Percentiles rank a stretch among this genome's conserved stretches.
phyloP scores from a whole-genome alignment of 2,329 filamentous ascomycete genomes.

The Didymella lethalis region DNA sequence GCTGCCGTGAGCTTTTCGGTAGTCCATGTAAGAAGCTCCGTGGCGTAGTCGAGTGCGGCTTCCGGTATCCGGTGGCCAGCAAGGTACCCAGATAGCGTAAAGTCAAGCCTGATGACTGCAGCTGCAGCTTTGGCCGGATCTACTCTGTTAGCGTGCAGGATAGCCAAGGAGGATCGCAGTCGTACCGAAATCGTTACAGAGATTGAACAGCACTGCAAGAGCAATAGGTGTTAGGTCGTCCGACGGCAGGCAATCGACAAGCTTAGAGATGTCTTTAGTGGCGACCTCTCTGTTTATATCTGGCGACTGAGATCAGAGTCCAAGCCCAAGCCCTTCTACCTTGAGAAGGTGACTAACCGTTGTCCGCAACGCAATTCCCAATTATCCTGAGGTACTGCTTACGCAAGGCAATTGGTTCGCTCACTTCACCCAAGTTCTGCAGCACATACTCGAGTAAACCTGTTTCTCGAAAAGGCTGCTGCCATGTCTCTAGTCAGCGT shows the following conservation, averaged over 20 bases:
- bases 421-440: slow-evolving; percentile 33
- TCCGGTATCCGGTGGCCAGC: slow-evolving; percentile 39
- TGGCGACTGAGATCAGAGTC: slow-evolving; percentile 31
- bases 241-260: slow-evolving; percentile 37
- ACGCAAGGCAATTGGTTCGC: slow-evolving; percentile 28
- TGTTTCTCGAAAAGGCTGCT: slow-evolving; percentile 35
- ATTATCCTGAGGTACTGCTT: slow-evolving; percentile 50
- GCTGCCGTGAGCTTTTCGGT: slow-evolving; percentile 46
- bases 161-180: background rate
- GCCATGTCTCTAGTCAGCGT: slow-evolving; percentile 43
- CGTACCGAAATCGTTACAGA: slow-evolving; percentile 53
- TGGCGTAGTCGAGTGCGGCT: slow-evolving; percentile 45
- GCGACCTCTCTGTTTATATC: slow-evolving; percentile 46
- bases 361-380: slow-evolving; percentile 51
- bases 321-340: background rate
- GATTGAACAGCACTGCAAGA: slow-evolving; percentile 55
- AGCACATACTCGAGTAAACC: slow-evolving; percentile 43
- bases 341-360: slow-evolving; percentile 31
- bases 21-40: slow-evolving; percentile 47
- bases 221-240: slow-evolving; percentile 40
- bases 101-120: slow-evolving; percentile 46
- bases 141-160: slow-evolving; percentile 29
- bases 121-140: slow-evolving; percentile 47
- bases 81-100: slow-evolving; percentile 38
- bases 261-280: slow-evolving; percentile 34